Evolutionary conservation across 495 filamentous ascomycete genomes (phyloP).

Genomic region (Lophiostoma macrostomum): DNA sequence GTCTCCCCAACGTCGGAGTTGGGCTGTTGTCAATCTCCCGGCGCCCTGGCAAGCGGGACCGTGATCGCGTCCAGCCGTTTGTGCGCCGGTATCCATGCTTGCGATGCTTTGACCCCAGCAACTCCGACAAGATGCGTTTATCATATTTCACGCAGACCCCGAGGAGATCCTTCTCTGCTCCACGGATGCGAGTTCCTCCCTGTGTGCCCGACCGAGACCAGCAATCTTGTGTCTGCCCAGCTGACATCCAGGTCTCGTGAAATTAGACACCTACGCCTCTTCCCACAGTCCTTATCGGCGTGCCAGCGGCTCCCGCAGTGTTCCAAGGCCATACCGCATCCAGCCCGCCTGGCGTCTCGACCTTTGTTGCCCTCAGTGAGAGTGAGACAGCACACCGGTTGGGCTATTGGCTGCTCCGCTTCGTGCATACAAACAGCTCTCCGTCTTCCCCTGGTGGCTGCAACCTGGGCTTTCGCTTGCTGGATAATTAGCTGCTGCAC

Average conservation of each 20-base stretch:
- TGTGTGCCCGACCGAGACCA: not conserved
- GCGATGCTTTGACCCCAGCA: no score
- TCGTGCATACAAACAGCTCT: not conserved
- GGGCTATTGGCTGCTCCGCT: conserved; percentile 8
- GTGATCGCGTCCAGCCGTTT: no score
- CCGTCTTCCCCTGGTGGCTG: conserved; percentile 19
- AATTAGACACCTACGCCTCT: conserved; percentile 12
- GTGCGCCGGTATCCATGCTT: no score
- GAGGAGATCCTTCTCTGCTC: no score
- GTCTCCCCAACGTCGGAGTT: no score
- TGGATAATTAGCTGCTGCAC: conserved; percentile 16
- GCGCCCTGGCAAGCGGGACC: not conserved
- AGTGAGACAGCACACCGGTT: not conserved
- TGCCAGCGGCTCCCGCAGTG: conserved; percentile 2
- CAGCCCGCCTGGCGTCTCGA: not conserved
- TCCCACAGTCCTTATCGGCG: conserved; percentile 10
- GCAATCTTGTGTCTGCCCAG: not conserved
- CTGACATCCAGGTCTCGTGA: conserved; percentile 4
- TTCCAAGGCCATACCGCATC: not conserved
- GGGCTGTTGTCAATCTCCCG: not conserved
- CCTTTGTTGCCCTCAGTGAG: not conserved
- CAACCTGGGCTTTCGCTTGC: conserved; percentile 9
- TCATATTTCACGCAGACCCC: no score
- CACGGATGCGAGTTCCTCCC: not conserved
- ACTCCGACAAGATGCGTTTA: no score